Base-by-base conservation (phyloP, 2,329 filamentous ascomycete genomes). In the Pseudogymnoascus pannorum region DNA sequence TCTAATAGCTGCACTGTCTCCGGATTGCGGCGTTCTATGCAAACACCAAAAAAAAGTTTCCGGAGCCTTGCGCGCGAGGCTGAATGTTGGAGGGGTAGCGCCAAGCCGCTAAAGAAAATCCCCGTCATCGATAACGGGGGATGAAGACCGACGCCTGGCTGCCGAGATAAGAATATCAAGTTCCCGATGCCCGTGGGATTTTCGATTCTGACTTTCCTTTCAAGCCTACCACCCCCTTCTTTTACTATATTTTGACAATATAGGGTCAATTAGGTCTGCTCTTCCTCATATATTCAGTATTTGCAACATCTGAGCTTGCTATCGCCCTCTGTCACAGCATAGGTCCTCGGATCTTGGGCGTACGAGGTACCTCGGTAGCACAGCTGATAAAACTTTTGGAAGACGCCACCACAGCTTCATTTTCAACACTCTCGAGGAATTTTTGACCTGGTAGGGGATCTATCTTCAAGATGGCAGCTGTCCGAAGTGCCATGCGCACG, bases 81-180 rank as follows among this genome's bases (percentile, higher is more conserved):
- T 58, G 57, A 38, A n/a, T 22, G 11, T 36, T 58, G 57, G 31
- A 26, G 57, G 35, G 54, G 57, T 36, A 36, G 16, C 22, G 31
- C 57, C 57, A 38, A 38, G 31, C 57, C 57, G 16, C 57, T 38
- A 58, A 22, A 2, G 9, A 36, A 58, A 58, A 24, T 58, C 18
- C 57, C 35, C 57, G 57, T 58, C 57, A 38, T 38, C 16, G 31
- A 36, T 58, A 58, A 58, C 57, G 57, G 57, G 57, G 57, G 57
- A 58, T 35, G 57, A 58, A 58, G 31, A 38, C 57, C 57, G 57
- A 58, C 31, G 22, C 18, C 35, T 35, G 26, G 6, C 18, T 58
- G 35, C 31, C 31, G 57, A 38, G 57, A 36, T 36, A 58, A 58
- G 35, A 35, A 36, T 35, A 38, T 58, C 57, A 35, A 36, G 31